Evolutionary conservation across 345 rosid species (phyloP).

Genomic region (Corchorus olitorius): DNA sequence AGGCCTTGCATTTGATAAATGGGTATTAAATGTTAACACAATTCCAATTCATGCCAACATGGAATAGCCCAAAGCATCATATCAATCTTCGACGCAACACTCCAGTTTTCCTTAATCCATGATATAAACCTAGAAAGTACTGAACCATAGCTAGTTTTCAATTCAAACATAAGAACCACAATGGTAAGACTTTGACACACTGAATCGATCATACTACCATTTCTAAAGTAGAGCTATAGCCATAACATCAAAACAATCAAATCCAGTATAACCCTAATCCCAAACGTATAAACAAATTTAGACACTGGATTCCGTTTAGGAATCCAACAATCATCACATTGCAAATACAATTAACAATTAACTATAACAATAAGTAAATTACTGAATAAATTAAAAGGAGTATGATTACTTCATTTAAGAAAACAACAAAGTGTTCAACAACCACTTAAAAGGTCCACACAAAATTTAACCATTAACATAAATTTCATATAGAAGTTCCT

Average conservation of each 20-base stretch:
- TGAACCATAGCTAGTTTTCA: not conserved
- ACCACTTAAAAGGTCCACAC: not conserved
- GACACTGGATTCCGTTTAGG: not conserved
- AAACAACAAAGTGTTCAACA: not conserved
- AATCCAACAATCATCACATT: not conserved
- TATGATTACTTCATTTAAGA: not conserved
- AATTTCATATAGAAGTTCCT: not conserved
- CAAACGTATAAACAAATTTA: not conserved
- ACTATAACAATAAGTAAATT: not conserved
- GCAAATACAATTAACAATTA: not conserved
- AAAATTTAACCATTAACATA: slow-evolving; percentile 1
- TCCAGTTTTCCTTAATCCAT: not conserved
- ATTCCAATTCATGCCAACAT: not conserved
- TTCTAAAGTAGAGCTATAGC: not conserved
- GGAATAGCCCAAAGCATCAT: not conserved
- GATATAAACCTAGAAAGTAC: not conserved
- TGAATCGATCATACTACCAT: not conserved
- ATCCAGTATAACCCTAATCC: not conserved
- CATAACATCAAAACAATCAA: not conserved
- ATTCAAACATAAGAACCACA: not conserved
- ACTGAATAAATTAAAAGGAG: not conserved
- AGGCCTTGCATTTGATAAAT: not conserved
- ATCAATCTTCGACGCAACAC: not conserved
- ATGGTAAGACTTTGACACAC: not conserved
- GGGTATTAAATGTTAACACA: not conserved